Evolutionary conservation across 164 flowering plant species (phyloP).

Genomic region (Liquidambar formosana): DNA sequence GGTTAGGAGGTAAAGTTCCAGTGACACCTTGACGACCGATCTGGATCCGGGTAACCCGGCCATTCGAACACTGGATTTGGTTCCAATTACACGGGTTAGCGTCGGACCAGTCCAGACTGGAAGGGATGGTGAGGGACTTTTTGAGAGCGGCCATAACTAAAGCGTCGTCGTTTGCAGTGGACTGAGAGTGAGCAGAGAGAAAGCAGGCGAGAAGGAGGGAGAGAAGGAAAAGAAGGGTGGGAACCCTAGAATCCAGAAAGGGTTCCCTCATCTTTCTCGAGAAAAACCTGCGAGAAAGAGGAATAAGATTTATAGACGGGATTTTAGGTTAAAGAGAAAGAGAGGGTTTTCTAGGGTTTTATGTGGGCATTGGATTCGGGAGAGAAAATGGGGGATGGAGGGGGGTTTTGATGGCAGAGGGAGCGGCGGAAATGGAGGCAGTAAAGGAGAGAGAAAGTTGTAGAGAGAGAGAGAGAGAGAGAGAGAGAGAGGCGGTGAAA

Average conservation of each 20-base stretch:
- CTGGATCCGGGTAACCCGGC: slow-evolving; percentile 46
- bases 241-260: slow-evolving; percentile 11
- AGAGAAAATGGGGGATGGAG: not conserved
- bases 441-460: not conserved
- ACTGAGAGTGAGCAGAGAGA: slow-evolving; percentile 14
- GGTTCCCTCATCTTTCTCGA: slow-evolving; percentile 23
- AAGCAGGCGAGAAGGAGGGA: not conserved
- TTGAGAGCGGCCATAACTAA: slow-evolving; percentile 40
- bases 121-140: slow-evolving; percentile 20
- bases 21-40: slow-evolving; percentile 21
- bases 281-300: not conserved
- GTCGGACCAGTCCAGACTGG: slow-evolving; percentile 41
- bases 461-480: not conserved
- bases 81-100: slow-evolving; percentile 50
- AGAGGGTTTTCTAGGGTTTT: slow-evolving; percentile 3
- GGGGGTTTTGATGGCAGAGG: not conserved
- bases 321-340: not conserved
- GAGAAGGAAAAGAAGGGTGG: not conserved
- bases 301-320: too few species aligned
- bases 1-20: slow-evolving; percentile 44
- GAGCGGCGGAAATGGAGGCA: slow-evolving; percentile 27
- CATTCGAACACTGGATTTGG: slow-evolving; percentile 26
- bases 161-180: slow-evolving; percentile 24
- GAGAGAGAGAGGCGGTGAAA: not conserved
- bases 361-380: not conserved